Evolutionary conservation across 176 grass and related monocot species (phyloP).

Genomic region (maize (Zea mays)): DNA sequence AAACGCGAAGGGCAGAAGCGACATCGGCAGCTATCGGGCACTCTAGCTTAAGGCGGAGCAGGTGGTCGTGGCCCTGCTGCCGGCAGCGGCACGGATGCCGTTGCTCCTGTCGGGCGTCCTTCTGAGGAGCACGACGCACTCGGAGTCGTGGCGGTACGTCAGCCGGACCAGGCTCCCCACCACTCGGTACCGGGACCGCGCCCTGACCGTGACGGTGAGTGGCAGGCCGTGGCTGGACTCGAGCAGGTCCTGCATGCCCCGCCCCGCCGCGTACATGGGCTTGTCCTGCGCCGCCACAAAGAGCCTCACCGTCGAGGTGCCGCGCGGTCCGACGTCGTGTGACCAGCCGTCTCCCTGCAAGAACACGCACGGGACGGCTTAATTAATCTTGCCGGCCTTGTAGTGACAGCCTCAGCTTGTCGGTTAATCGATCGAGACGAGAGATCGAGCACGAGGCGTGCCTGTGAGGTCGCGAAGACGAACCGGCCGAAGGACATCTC

Average conservation of each 20-base stretch:
- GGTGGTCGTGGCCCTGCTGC: slow-evolving; percentile 34
- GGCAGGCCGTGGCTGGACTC: slow-evolving; percentile 55
- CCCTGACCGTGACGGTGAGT: slow-evolving; percentile 50
- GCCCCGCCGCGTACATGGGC: slow-evolving; percentile 84
- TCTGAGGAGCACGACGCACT: slow-evolving; percentile 61
- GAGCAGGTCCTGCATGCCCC: slow-evolving; percentile 83
- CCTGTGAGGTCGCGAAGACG: slow-evolving; percentile 64
- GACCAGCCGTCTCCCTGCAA: slow-evolving; percentile 46
- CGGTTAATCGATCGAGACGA: background rate
- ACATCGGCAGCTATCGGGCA: background rate
- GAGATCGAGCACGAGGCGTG: background rate
- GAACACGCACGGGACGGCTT: too few relatives aligned
- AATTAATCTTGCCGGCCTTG: too few relatives aligned
- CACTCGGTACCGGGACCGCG: slow-evolving; percentile 54
- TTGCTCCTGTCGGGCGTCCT: slow-evolving; percentile 30
- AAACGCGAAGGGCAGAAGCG: background rate
- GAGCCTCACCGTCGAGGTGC: slow-evolving; percentile 29
- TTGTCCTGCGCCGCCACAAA: slow-evolving; percentile 68
- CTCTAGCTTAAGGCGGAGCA: slow-evolving; percentile 43
- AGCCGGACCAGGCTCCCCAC: slow-evolving; percentile 58
- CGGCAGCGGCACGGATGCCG: slow-evolving; percentile 21
- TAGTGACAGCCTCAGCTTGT: background rate
- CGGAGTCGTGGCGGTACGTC: slow-evolving; percentile 51
- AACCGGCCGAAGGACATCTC: slow-evolving; percentile 64
- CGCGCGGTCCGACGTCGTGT: slow-evolving; percentile 35